These are phyloP conservation scores for Pouteria glomerata DNA, from an alignment of 148 eudicot species.

Conservation along the genomic window DNA sequence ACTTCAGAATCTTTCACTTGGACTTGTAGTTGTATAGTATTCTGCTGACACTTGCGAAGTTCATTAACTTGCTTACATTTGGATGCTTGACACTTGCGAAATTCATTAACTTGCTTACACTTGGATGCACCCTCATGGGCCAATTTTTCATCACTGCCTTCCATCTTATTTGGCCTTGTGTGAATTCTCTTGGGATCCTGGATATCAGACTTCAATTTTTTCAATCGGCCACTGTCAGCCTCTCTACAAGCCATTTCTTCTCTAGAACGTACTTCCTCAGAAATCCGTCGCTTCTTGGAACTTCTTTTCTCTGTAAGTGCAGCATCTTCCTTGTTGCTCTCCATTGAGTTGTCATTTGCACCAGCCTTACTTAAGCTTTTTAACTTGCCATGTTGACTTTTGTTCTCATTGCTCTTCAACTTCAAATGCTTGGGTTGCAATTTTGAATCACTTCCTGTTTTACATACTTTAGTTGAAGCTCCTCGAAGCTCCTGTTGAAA, in stretches of 20 bases:
- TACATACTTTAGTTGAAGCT: slow-evolving; percentile 8
- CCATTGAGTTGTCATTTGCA: background rate
- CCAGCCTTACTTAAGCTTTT: background rate
- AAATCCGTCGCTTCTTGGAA: background rate
- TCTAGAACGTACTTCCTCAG: background rate
- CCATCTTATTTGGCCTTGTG: background rate
- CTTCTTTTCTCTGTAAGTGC: background rate
- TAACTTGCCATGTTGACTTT: background rate
- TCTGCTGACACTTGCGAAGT: background rate
- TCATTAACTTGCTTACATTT: background rate
- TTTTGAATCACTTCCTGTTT: slow-evolving; percentile 7
- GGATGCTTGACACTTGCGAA: background rate
- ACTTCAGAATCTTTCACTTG: background rate
- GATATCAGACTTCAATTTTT: background rate
- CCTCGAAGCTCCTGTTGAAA: slow-evolving; percentile 9
- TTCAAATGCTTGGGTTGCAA: background rate
- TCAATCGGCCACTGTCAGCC: background rate
- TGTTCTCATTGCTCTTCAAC: background rate
- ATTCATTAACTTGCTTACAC: background rate
- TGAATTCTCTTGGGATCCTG: background rate
- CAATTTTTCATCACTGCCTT: background rate
- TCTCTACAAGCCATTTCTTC: background rate
- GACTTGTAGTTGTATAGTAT: background rate
- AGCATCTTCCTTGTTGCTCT: background rate
- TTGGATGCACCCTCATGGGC: background rate